Evolutionary conservation across 2,329 filamentous ascomycete genomes (phyloP).

Genomic region (Gnomoniopsis sp.): DNA sequence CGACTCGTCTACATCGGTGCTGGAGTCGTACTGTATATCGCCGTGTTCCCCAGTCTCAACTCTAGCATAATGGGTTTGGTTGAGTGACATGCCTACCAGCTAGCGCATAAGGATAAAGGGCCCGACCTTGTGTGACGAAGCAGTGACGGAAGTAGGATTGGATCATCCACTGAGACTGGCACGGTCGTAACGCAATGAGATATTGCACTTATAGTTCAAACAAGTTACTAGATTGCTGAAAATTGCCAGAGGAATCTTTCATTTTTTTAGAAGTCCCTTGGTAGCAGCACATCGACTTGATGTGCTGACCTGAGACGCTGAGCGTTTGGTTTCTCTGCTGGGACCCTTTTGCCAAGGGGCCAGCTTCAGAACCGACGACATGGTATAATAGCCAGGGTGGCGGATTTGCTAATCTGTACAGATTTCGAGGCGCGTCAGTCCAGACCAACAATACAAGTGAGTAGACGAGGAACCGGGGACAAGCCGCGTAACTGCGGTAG

Average conservation of each 20-base stretch:
- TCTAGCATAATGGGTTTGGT: slow-evolving; percentile 1
- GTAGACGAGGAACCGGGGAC: too few relatives aligned
- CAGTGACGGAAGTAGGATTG: too few relatives aligned
- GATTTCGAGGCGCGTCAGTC: too few relatives aligned
- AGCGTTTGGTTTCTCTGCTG: slow-evolving; percentile 3
- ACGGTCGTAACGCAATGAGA: too few relatives aligned
- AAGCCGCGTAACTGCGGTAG: too few relatives aligned
- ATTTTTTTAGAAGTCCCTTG: background rate
- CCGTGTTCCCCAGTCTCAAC: slow-evolving; percentile 3
- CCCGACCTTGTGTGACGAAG: background rate
- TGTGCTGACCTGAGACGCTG: background rate
- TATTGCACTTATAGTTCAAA: too few relatives aligned
- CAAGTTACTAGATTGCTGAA: too few relatives aligned
- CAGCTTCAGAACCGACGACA: background rate
- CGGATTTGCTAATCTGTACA: too few relatives aligned
- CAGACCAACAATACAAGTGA: too few relatives aligned
- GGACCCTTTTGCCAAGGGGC: background rate
- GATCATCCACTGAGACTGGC: too few relatives aligned
- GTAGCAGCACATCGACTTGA: background rate
- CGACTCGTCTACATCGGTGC: slow-evolving; percentile 25
- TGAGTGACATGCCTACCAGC: background rate
- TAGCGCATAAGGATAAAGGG: background rate
- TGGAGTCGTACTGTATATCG: slow-evolving; percentile 25
- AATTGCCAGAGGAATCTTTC: background rate
- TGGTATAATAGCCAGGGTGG: too few relatives aligned